Percentiles rank a stretch among this genome's conserved stretches.
phyloP scores from a whole-genome alignment of 2,329 filamentous ascomycete species.

The Lachnellula cervina region DNA sequence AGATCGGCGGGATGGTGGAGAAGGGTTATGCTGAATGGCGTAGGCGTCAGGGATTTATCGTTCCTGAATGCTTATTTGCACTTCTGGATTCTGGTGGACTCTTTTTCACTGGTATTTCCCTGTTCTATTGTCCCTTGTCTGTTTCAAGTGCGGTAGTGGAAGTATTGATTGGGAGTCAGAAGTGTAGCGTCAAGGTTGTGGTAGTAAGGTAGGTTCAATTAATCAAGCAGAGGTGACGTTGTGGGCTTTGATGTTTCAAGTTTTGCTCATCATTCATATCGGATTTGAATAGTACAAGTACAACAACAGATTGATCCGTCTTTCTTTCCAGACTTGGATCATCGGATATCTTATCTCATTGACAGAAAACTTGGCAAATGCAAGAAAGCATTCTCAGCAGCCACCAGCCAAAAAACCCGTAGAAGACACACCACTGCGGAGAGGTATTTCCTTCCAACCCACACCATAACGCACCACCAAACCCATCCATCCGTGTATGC shows the following conservation, averaged over 20 bases:
- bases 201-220: too few relatives aligned
- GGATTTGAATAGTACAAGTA: slow-evolving; percentile 16
- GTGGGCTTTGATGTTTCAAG: not conserved
- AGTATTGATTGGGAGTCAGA: too few relatives aligned
- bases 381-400: not conserved
- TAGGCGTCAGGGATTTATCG: slow-evolving; percentile 4
- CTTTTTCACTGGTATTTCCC: not conserved
- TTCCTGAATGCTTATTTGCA: not conserved
- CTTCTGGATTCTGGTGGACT: not conserved
- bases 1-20: not conserved
- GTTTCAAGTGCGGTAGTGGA: too few relatives aligned
- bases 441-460: slow-evolving; percentile 15
- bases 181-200: too few relatives aligned
- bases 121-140: not conserved
- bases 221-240: too few relatives aligned
- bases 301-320: slow-evolving; percentile 14
- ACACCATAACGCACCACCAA: not conserved
- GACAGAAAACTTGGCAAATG: not conserved
- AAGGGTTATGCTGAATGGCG: slow-evolving; percentile 6
- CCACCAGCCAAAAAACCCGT: not conserved
- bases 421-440: slow-evolving; percentile 7
- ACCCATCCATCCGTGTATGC: not conserved
- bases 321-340: slow-evolving; percentile 4
- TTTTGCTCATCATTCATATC: slow-evolving; percentile 4
- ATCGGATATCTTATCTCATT: slow-evolving; percentile 23